Base-by-base conservation (phyloP, 1,284 basidiomycete genomes). In the Apiotrichum veenhuisii region DNA sequence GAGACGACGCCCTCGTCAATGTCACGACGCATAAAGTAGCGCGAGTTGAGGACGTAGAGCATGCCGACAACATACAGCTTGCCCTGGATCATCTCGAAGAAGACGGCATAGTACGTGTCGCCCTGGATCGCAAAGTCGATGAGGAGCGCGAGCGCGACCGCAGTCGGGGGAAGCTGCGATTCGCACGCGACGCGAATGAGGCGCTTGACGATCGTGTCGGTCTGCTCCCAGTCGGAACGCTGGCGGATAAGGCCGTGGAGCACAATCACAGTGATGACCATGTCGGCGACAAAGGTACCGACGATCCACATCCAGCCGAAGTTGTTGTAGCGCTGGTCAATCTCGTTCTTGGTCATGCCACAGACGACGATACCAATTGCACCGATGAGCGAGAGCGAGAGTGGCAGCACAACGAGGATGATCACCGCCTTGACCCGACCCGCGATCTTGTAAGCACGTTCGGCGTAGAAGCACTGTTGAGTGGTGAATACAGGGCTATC, bases 141-240 rank as follows among this genome's bases (percentile, higher is more conserved):
- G 22, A 66, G 37, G 40, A 64, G 59, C 1, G 52, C 67, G 5
- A 64, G 51, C 30, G 50, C 63, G 42, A 63, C 38, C n/a, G 60
- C 22, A 11, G 65, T 64, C 3, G 67, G 67, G 2, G 58, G 60
- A 12, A 66, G 61, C 55, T 68, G 67, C 27, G 67, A 66, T 49
- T 68, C 67, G 60, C 64, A 55, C 2, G 65, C 55, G 10, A 68
- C 46, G 18, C 63, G 58, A 38, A 59, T 56, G 5, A 62, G 52
- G 22, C 54, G 47, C 42, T 59, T 61, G 42, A 68, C 61, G 5
- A 68, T 43, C 2, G 50, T 50, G 30, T 66, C 66, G 12, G 67
- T 69, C 43, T 64, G 52, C n/a, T 60, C 59, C 66, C 66, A 68
- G 9, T 63, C 64, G 5, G 67, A 68, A 20, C 64, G 62, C 22